Evolutionary conservation across 2,329 filamentous ascomycete species (phyloP).

Genomic region (Akanthomyces dipterigenus): DNA sequence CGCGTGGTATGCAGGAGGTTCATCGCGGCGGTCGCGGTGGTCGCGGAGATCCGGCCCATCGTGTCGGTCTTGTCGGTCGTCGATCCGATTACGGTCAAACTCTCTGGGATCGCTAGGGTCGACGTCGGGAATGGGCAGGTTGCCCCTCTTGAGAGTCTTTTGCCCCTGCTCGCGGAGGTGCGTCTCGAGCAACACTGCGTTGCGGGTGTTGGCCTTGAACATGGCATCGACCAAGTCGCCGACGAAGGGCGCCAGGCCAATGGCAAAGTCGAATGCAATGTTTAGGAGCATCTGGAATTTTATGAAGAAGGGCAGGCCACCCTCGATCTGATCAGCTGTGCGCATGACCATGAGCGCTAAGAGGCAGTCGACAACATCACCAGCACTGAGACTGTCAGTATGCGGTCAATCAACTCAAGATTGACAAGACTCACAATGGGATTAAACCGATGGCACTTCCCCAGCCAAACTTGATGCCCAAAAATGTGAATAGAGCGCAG

Average conservation of each 20-base stretch:
- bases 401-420: neutral
- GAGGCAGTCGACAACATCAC: slow-evolving; percentile 66
- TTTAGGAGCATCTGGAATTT: slow-evolving; percentile 73
- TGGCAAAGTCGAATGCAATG: slow-evolving; percentile 63
- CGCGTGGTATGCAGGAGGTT: slow-evolving; percentile 22
- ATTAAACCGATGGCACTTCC: slow-evolving; percentile 77
- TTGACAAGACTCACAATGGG: slow-evolving; percentile 57
- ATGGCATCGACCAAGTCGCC: slow-evolving; percentile 70
- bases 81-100: slow-evolving; percentile 33
- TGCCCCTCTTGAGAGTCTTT: slow-evolving; percentile 42
- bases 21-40: slow-evolving; percentile 9
- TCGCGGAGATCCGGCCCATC: neutral
- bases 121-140: slow-evolving; percentile 37
- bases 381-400: slow-evolving; percentile 45
- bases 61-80: neutral
- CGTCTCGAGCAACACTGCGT: slow-evolving; percentile 62
- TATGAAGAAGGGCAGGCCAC: slow-evolving; percentile 59
- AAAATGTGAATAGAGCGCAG: slow-evolving; percentile 72
- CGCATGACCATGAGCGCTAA: slow-evolving; percentile 70
- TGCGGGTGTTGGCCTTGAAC: slow-evolving; percentile 70
- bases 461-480: slow-evolving; percentile 84
- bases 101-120: slow-evolving; percentile 48
- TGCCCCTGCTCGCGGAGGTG: slow-evolving; percentile 63
- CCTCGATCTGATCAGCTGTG: slow-evolving; percentile 67
- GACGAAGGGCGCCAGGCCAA: slow-evolving; percentile 68